Conservation (phyloP, 108 stramenopile genomes). For the Pelagomonas calceolata region DNA sequence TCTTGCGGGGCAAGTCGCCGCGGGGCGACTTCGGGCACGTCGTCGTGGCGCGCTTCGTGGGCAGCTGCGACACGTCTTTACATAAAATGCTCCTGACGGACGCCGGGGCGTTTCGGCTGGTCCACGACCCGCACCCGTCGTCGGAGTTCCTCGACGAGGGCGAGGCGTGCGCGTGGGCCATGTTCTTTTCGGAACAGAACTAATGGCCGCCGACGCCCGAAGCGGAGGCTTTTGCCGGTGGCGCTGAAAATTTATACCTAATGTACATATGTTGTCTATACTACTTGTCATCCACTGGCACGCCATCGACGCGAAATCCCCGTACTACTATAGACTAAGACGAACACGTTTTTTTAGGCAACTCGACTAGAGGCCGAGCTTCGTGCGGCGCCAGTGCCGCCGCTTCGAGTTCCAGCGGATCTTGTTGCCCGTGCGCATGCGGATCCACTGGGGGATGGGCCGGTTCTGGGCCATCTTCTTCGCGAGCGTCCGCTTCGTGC, state of each 20-base stretch:
- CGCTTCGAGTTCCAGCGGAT: slow-evolving; percentile 99
- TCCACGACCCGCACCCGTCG: neutral
- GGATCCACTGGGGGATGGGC: slow-evolving; percentile 98
- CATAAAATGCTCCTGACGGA: neutral
- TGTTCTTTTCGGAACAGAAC: too few species aligned
- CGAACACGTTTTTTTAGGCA: too few species aligned
- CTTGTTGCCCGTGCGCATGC: slow-evolving; percentile 92
- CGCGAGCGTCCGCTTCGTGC: slow-evolving; percentile 97
- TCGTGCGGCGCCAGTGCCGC: slow-evolving; percentile 99
- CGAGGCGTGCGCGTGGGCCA: too few species aligned
- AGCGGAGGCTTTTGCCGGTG: too few species aligned
- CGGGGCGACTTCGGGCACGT: neutral
- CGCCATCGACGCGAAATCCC: too few species aligned
- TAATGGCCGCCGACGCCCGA: too few species aligned
- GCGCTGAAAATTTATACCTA: too few species aligned
- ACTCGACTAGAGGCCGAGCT: slow-evolving; percentile 95
- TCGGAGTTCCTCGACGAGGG: too few species aligned
- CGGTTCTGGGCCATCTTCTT: slow-evolving; percentile 99
- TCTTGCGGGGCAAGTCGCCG: neutral
- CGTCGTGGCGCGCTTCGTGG: neutral
- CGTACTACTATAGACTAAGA: too few species aligned
- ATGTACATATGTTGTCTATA: too few species aligned
- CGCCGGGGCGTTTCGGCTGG: neutral
- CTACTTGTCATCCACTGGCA: too few species aligned
- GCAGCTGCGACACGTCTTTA: too few species aligned